A percentile compares a stretch with the other conserved stretches of the same genome.
Conservation (phyloP, 352 stramenopile species). For the Globisporangium ultimum region DNA sequence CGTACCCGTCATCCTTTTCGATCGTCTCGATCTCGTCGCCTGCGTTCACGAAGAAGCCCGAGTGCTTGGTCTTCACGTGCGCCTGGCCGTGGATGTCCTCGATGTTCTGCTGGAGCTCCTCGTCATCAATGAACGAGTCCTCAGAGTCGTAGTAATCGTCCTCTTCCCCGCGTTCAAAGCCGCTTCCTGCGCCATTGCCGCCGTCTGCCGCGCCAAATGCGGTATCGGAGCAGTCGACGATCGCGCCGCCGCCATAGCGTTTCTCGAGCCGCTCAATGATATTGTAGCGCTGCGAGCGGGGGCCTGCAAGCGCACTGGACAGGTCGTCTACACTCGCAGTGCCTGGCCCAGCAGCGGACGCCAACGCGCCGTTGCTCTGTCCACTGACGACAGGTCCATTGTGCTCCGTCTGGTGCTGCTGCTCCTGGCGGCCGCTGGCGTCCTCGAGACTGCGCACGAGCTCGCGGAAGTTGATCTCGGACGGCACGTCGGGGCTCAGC, state of each 20-base stretch:
- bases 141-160: conserved; percentile 88
- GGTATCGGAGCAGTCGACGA: conserved; percentile 45
- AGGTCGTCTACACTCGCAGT: conserved; percentile 7
- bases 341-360: not conserved
- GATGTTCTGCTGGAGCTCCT: conserved; percentile 81
- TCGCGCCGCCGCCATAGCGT: conserved; percentile 66
- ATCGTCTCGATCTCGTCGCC: conserved; percentile 84
- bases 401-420: not conserved
- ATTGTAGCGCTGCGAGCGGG: conserved; percentile 61
- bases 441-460: conserved; percentile 30
- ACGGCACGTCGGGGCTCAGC: conserved; percentile 34
- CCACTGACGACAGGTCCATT: not conserved
- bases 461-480: conserved; percentile 76
- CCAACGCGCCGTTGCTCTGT: not conserved
- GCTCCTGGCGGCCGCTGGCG: not conserved
- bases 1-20: conserved; percentile 23
- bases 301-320: conserved; percentile 11
- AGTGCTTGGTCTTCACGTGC: conserved; percentile 79
- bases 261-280: conserved; percentile 88
- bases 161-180: conserved; percentile 53
- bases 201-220: conserved; percentile 9
- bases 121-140: conserved; percentile 87
- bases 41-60: conserved; percentile 87
- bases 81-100: conserved; percentile 73
- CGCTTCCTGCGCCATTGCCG: conserved; percentile 13